These are phyloP conservation scores for Tylopilus sp. DNA, from an alignment of 1,284 basidiomycete genomes.

Conservation along the genomic window DNA sequence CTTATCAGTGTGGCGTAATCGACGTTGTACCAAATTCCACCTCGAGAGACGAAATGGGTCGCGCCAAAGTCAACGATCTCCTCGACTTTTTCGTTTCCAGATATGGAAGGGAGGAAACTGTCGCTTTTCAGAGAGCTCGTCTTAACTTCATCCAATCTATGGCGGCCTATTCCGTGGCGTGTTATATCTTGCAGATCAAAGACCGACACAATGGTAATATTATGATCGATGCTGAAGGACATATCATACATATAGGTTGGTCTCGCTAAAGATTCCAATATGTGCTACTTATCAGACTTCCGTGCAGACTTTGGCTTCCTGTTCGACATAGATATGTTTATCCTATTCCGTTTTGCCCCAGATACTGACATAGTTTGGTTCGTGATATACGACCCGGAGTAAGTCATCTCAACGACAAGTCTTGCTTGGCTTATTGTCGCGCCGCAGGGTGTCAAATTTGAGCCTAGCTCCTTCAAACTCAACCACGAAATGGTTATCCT, in stretches of 20 bases:
- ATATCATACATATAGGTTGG: slow-evolving; percentile 91
- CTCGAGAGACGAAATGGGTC: slow-evolving; percentile 98
- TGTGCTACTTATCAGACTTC: slow-evolving; percentile 4
- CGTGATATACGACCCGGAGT: slow-evolving; percentile 59
- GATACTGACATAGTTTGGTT: slow-evolving; percentile 27
- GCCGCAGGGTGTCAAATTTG: slow-evolving; percentile 89
- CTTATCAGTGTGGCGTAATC: slow-evolving; percentile 86
- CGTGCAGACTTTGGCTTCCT: slow-evolving; percentile 93
- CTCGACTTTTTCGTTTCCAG: slow-evolving; percentile 93
- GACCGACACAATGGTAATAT: slow-evolving; percentile 99
- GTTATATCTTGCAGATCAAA: slow-evolving; percentile 97
- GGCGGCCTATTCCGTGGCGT: slow-evolving; percentile 99
- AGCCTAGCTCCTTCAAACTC: slow-evolving; percentile 96
- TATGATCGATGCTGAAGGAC: slow-evolving; percentile 97
- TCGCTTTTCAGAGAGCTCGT: slow-evolving; percentile 90
- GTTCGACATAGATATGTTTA: slow-evolving; percentile 92
- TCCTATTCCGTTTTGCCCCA: slow-evolving; percentile 4
- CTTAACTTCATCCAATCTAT: slow-evolving; percentile 98
- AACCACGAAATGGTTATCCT: slow-evolving; percentile 97
- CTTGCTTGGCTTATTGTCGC: slow-evolving; percentile 11
- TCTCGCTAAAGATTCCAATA: slow-evolving; percentile 7
- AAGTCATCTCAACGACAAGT: slow-evolving; percentile 28
- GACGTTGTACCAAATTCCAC: slow-evolving; percentile 99
- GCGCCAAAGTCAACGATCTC: slow-evolving; percentile 96
- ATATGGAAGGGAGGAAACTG: slow-evolving; percentile 86